phyloP scores from a whole-genome alignment of 768 basidiomycete species.

The Heimioporus sp. region DNA sequence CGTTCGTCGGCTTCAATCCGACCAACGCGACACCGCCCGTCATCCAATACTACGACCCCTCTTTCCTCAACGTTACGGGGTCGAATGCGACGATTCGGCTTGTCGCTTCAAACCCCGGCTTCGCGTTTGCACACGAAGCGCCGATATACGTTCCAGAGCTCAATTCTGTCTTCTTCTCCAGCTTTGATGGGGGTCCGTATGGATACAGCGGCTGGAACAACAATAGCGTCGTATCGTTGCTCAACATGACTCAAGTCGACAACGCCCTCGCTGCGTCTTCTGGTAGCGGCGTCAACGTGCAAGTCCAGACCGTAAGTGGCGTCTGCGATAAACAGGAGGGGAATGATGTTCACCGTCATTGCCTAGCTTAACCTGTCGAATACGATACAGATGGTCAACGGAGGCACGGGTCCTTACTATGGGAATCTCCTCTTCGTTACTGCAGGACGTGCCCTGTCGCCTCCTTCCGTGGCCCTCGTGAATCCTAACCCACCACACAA shows the following conservation, averaged over 20 bases:
- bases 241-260: slow-evolving; percentile 59
- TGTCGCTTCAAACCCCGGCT: slow-evolving; percentile 60
- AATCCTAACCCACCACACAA: slow-evolving; percentile 65
- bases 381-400: slow-evolving; percentile 67
- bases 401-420: slow-evolving; percentile 61
- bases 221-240: slow-evolving; percentile 61
- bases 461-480: slow-evolving; percentile 63
- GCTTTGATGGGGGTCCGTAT: slow-evolving; percentile 64
- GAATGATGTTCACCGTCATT: not conserved
- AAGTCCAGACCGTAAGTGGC: slow-evolving; percentile 38
- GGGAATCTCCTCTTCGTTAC: slow-evolving; percentile 59
- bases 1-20: slow-evolving; percentile 54
- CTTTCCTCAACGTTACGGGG: slow-evolving; percentile 62
- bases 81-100: slow-evolving; percentile 52
- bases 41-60: slow-evolving; percentile 54
- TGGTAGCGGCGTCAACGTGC: slow-evolving; percentile 44
- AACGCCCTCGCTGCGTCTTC: slow-evolving; percentile 35
- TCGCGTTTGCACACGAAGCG: slow-evolving; percentile 79
- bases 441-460: slow-evolving; percentile 61
- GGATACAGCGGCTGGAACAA: slow-evolving; percentile 64
- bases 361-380: slow-evolving; percentile 55
- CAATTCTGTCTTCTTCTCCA: slow-evolving; percentile 70
- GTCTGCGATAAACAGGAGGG: not conserved
- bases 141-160: slow-evolving; percentile 63
- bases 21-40: slow-evolving; percentile 57